Conservation (phyloP, 768 basidiomycete genomes). For the Kwoniella mangroviensis region DNA sequence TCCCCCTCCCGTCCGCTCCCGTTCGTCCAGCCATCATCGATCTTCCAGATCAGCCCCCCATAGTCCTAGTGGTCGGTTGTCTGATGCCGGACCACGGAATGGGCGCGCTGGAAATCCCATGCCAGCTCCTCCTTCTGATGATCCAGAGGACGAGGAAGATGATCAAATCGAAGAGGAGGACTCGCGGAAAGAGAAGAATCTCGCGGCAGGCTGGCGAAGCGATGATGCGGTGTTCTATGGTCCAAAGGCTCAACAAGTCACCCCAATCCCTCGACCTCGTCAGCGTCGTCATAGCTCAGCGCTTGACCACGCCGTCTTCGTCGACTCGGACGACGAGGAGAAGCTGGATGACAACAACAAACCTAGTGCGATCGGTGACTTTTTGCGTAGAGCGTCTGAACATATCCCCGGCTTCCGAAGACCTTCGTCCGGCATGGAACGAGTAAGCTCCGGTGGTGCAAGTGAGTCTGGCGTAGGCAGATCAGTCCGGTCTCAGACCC, state of each 20-base stretch:
- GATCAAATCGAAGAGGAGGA: conserved; percentile 8
- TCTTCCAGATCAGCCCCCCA: conserved; percentile 9
- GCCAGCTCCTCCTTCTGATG: conserved; percentile 23
- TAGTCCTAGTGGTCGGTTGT: conserved; percentile 24
- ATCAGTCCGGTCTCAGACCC: conserved; percentile 7
- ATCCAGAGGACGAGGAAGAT: conserved; percentile 25
- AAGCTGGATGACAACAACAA: conserved; percentile 2
- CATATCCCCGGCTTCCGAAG: conserved; percentile 32
- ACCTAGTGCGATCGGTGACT: conserved; percentile 12
- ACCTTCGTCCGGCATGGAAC: conserved; percentile 16
- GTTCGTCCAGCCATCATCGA: conserved; percentile 18
- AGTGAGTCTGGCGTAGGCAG: conserved; percentile 5
- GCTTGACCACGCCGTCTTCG: conserved; percentile 20
- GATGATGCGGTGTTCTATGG: conserved; percentile 41
- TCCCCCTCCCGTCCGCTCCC: conserved; percentile 35
- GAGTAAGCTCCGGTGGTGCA: conserved; percentile 7
- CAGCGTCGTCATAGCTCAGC: conserved; percentile 18
- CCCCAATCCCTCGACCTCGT: conserved; percentile 2
- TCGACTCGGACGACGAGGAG: conserved; percentile 27
- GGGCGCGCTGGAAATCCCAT: conserved; percentile 44
- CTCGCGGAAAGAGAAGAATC: not conserved
- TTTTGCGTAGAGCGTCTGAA: conserved; percentile 38
- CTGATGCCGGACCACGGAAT: conserved; percentile 38
- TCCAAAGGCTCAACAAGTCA: conserved; percentile 17
- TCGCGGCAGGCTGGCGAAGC: conserved; percentile 36